These are phyloP conservation scores for Puya raimondii DNA, from an alignment of 176 grass and related monocot genomes.

Conservation along the genomic window DNA sequence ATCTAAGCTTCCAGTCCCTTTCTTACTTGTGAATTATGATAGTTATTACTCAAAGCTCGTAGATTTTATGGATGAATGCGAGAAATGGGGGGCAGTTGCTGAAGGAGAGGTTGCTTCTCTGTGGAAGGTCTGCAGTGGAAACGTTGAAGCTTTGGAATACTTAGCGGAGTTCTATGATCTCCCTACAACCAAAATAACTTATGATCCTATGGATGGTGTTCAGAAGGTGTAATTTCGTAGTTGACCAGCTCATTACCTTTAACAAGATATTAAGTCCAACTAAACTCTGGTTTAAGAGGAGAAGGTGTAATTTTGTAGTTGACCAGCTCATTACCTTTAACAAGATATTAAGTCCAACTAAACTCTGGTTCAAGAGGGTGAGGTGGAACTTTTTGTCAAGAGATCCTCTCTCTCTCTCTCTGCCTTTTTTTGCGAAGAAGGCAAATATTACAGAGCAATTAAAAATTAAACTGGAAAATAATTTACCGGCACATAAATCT, in stretches of 20 bases:
- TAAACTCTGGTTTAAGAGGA: neutral
- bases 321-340: no score
- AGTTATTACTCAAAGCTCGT: slow-evolving; percentile 72
- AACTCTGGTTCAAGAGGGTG: no score
- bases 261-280: no score
- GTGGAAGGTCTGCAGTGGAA: slow-evolving; percentile 70
- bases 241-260: no score
- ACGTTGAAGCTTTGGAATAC: slow-evolving; percentile 72
- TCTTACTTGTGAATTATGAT: slow-evolving; percentile 77
- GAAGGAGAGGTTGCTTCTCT: slow-evolving; percentile 62
- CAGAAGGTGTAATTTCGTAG: slow-evolving; percentile 28
- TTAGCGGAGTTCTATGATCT: slow-evolving; percentile 59
- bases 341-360: no score
- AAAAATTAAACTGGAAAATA: no score
- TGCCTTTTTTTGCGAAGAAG: no score
- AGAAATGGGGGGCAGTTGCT: slow-evolving; percentile 57
- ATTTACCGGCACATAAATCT: no score
- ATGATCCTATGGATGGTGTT: slow-evolving; percentile 16
- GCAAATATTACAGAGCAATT: no score
- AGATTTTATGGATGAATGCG: slow-evolving; percentile 60
- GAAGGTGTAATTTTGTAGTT: slow-evolving; percentile 20
- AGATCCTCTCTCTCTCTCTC: no score
- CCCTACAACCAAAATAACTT: slow-evolving; percentile 26
- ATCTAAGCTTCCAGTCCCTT: slow-evolving; percentile 39
- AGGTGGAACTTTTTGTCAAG: no score